Evolutionary conservation across 768 basidiomycete genomes (phyloP).

Genomic region (Leucosporidium creatinivorum): DNA sequence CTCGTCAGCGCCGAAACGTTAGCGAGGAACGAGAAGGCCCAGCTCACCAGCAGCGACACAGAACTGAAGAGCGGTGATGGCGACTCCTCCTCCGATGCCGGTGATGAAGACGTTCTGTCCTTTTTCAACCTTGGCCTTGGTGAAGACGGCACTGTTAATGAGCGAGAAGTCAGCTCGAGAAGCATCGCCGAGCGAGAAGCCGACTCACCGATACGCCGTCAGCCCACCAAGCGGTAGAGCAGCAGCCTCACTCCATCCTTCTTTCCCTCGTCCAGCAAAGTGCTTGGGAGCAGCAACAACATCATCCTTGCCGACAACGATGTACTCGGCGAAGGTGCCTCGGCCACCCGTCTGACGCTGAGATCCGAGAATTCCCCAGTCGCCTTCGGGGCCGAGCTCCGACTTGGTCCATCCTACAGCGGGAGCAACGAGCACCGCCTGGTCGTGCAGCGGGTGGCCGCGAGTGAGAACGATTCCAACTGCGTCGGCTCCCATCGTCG

Average conservation of each 20-base stretch:
- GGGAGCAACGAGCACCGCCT: conserved; percentile 26
- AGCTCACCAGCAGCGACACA: conserved; percentile 59
- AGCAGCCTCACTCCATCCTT: conserved; percentile 45
- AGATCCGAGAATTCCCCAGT: conserved; percentile 64
- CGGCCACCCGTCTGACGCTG: conserved; percentile 44
- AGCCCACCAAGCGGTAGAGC: conserved; percentile 71
- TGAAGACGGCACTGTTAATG: conserved; percentile 53
- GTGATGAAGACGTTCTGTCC: conserved; percentile 67
- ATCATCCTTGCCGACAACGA: conserved; percentile 59
- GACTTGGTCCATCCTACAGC: conserved; percentile 27
- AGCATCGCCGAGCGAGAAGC: background rate
- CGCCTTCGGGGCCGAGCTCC: conserved; percentile 38
- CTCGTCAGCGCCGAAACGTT: background rate
- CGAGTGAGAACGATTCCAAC: conserved; percentile 33
- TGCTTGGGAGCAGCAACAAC: conserved; percentile 61
- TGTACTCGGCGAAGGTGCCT: conserved; percentile 71
- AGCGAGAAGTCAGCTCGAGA: background rate
- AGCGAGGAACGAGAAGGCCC: background rate
- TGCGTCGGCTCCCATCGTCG: conserved; percentile 36
- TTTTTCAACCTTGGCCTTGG: conserved; percentile 56
- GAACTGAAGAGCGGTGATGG: conserved; percentile 65
- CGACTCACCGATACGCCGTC: conserved; percentile 71
- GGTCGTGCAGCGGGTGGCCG: conserved; percentile 17
- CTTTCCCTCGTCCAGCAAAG: conserved; percentile 52
- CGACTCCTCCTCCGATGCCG: conserved; percentile 61